Conservation (phyloP, 1,284 basidiomycete genomes). For the Puccinia horiana region DNA sequence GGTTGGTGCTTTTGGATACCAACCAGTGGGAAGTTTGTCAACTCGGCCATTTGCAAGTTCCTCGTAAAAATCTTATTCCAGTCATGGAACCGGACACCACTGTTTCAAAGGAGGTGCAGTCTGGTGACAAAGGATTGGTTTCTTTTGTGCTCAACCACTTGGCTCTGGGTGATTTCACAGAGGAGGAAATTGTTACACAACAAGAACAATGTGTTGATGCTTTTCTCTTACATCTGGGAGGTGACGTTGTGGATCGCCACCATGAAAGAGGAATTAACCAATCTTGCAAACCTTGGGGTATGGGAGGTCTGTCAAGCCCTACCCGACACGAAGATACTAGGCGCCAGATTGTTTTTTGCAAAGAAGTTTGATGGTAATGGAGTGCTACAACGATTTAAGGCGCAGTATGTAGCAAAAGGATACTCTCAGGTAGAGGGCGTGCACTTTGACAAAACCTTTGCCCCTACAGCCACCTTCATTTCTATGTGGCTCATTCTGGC, state of each 20-base stretch:
- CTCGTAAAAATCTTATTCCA: no score
- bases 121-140: no score
- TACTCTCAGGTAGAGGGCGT: neutral
- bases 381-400: neutral
- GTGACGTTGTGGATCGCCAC: neutral
- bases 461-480: neutral
- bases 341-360: neutral
- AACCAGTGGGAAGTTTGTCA: neutral
- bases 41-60: neutral
- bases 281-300: neutral
- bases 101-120: no score
- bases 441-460: no score
- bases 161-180: neutral
- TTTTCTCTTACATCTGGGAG: no score
- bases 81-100: no score
- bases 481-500: neutral
- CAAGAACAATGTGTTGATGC: neutral
- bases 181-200: neutral
- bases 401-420: neutral
- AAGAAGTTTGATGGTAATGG: neutral
- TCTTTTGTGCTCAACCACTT: neutral
- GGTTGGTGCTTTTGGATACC: constrained; percentile 28
- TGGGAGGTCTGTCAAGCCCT: neutral
- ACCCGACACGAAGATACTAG: neutral
- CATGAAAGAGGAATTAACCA: neutral